A percentile compares a stretch with the other conserved stretches of the same genome.
phyloP scores from a whole-genome alignment of 768 basidiomycete genomes.

The Boletus sp. region DNA sequence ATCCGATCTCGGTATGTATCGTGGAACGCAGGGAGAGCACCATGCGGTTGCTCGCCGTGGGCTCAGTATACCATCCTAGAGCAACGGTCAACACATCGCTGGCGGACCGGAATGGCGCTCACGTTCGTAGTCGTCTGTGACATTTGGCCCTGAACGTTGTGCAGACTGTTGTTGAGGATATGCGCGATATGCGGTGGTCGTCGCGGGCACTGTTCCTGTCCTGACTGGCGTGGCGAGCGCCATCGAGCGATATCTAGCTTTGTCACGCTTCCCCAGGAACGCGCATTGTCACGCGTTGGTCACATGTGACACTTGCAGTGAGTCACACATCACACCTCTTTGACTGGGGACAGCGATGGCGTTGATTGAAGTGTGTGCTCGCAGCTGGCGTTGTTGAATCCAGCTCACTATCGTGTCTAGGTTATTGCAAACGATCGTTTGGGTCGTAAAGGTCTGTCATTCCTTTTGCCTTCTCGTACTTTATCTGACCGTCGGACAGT shows the following conservation, averaged over 20 bases:
- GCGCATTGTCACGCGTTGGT: conserved; percentile 24
- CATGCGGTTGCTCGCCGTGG: conserved; percentile 79
- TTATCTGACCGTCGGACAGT: conserved; percentile 47
- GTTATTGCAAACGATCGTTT: conserved; percentile 96
- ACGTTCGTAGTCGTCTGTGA: conserved; percentile 81
- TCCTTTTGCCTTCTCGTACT: neutral
- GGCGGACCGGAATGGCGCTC: conserved; percentile 21
- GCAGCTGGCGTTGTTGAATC: neutral
- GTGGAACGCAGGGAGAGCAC: conserved; percentile 85
- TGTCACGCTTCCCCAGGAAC: conserved; percentile 11
- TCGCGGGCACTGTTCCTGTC: conserved; percentile 17
- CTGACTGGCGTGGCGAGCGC: conserved; percentile 32
- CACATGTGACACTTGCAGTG: conserved; percentile 10
- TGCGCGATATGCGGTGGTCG: conserved; percentile 24
- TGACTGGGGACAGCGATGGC: conserved; percentile 36
- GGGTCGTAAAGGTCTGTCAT: conserved; percentile 78
- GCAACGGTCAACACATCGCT: conserved; percentile 5
- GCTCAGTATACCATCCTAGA: conserved; percentile 85
- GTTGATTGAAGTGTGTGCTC: conserved; percentile 50
- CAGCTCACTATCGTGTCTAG: conserved; percentile 37
- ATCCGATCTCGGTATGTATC: conserved; percentile 78
- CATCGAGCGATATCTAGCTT: conserved; percentile 15
- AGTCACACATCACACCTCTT: conserved; percentile 13
- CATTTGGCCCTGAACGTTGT: conserved; percentile 37
- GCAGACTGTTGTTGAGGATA: conserved; percentile 23